Evolutionary conservation across 2,329 filamentous ascomycete species (phyloP).

Genomic region (Plenodomus tracheiphilus): DNA sequence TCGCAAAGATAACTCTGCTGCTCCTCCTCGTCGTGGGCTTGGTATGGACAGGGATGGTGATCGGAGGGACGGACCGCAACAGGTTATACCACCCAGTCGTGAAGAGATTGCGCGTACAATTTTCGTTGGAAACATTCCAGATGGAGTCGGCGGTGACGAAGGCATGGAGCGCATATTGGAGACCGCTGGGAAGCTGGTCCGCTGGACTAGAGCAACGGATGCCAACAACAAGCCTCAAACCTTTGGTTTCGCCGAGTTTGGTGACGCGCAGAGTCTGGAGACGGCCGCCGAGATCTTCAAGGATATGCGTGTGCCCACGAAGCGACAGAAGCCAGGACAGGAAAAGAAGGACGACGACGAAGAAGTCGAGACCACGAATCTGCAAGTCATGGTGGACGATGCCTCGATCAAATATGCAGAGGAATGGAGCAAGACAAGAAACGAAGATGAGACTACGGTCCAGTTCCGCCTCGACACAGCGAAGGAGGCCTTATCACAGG

Average conservation of each 20-base stretch:
- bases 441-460: conserved; percentile 64
- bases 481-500: conserved; percentile 67
- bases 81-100: conserved; percentile 77
- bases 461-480: conserved; percentile 73
- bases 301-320: conserved; percentile 78
- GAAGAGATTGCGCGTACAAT: conserved; percentile 93
- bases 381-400: conserved; percentile 76
- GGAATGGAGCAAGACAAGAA: conserved; percentile 70
- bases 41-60: conserved; percentile 64
- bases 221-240: conserved; percentile 80
- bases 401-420: conserved; percentile 84
- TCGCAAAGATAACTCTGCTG: conserved; percentile 53
- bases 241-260: conserved; percentile 96
- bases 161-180: conserved; percentile 77
- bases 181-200: conserved; percentile 75
- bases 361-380: conserved; percentile 66
- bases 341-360: conserved; percentile 47
- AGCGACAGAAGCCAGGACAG: conserved; percentile 65
- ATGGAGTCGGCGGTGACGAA: conserved; percentile 74
- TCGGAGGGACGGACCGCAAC: conserved; percentile 67
- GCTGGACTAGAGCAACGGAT: conserved; percentile 80
- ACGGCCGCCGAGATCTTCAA: conserved; percentile 83
- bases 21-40: conserved; percentile 54
- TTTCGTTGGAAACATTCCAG: conserved; percentile 84
- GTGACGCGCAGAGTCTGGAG: conserved; percentile 84